Conservation (phyloP, 345 rosid genomes). For the Gossypium mustelinum region DNA sequence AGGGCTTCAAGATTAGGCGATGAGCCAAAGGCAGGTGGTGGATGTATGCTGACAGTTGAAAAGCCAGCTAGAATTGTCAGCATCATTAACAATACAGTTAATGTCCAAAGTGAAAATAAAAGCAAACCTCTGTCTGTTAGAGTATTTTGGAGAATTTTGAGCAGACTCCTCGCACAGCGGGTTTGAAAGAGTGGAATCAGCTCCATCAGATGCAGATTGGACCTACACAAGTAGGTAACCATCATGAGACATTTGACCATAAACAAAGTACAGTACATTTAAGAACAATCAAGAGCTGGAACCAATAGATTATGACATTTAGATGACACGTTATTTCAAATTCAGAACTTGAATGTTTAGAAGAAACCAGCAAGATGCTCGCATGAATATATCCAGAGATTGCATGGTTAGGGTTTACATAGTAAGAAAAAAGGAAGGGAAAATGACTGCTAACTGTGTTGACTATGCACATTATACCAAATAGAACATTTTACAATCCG, state of each 20-base stretch:
- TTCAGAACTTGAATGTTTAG: neutral
- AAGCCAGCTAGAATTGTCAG: conserved; percentile 22
- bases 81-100: neutral
- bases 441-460: neutral
- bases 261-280: conserved; percentile 16
- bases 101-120: neutral
- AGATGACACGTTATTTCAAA: neutral
- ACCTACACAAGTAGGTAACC: conserved; percentile 52
- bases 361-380: neutral
- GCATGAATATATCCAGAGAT: neutral
- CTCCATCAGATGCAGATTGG: conserved; percentile 44
- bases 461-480: neutral
- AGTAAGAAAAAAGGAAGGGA: neutral
- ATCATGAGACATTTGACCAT: conserved; percentile 6
- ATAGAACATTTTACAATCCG: neutral
- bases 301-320: neutral
- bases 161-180: conserved; percentile 25
- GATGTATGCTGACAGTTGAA: conserved; percentile 68
- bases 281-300: neutral
- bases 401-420: neutral
- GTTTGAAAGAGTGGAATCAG: conserved; percentile 33
- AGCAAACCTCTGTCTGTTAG: conserved; percentile 50
- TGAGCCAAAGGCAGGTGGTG: conserved; percentile 98
- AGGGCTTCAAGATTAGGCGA: conserved; percentile 94
- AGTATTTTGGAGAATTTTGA: conserved; percentile 28